Percentiles rank a stretch among this genome's conserved stretches.
These are phyloP conservation scores for Dictyostelium citrinum DNA, from an alignment of 78 protist genomes.

Conservation along the genomic window DNA sequence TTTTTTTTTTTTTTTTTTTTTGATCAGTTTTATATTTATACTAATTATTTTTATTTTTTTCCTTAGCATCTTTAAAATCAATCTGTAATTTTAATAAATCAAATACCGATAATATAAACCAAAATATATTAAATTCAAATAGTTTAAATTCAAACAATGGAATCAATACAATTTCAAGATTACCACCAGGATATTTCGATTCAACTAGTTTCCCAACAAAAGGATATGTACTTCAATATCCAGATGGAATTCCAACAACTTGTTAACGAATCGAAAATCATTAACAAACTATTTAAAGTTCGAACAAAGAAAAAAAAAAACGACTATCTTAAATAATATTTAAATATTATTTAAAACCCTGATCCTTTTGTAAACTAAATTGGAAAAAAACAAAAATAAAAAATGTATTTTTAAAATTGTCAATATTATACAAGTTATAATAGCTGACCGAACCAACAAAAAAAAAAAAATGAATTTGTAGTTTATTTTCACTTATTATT, in stretches of 20 bases:
- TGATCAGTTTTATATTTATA: not conserved
- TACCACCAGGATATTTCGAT: slow-evolving; percentile 13
- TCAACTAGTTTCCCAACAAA: not conserved
- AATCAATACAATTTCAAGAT: not conserved
- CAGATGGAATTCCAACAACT: not conserved
- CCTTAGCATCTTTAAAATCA: not conserved
- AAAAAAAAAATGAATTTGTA: not conserved
- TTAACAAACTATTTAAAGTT: not conserved
- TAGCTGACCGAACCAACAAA: not conserved
- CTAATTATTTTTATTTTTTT: not conserved
- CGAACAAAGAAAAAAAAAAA: not conserved
- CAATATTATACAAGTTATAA: not conserved
- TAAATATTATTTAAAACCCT: not conserved
- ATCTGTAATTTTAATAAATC: not conserved
- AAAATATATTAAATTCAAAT: not conserved
- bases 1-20: not conserved
- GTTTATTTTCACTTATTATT: not conserved
- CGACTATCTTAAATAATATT: not conserved
- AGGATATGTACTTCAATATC: not conserved
- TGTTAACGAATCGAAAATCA: not conserved
- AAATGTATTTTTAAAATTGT: not conserved
- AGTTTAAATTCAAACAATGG: not conserved
- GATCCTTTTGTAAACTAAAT: not conserved
- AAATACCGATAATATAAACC: not conserved
- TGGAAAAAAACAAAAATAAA: not conserved